Evolutionary conservation across 2,329 filamentous ascomycete species (phyloP).

Genomic region (Exophiala xenobiotica): DNA sequence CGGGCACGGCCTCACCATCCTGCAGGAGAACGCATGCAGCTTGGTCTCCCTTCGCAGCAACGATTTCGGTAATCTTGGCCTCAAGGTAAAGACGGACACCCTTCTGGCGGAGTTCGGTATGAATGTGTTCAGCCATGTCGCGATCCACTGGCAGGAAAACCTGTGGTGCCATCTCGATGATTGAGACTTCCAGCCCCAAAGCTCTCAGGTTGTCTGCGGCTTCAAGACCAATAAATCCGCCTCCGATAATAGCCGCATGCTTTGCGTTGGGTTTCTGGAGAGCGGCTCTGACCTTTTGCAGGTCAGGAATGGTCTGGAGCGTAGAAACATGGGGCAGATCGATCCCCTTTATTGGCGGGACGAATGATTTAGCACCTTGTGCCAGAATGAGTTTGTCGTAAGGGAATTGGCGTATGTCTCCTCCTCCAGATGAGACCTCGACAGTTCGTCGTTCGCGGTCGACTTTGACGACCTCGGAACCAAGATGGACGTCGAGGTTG

Average conservation of each 20-base stretch:
- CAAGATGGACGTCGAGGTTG: not conserved
- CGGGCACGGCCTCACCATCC: not conserved
- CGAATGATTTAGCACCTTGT: not conserved
- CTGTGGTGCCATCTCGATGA: conserved; percentile 40
- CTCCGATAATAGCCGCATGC: not conserved
- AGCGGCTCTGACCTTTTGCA: not conserved
- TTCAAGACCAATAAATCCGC: not conserved
- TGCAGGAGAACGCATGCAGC: not conserved
- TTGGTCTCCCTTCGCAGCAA: too few species aligned
- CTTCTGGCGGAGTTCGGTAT: not conserved
- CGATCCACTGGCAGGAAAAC: conserved; percentile 46
- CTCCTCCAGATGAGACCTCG: not conserved
- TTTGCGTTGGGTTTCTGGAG: not conserved
- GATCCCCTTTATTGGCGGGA: not conserved
- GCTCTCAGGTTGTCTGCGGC: not conserved
- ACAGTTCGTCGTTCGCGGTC: not conserved
- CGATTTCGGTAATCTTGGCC: not conserved
- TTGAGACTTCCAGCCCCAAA: not conserved
- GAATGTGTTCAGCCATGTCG: not conserved
- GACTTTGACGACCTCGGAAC: not conserved
- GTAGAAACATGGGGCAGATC: not conserved
- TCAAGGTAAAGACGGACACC: not conserved
- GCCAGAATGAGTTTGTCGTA: not conserved
- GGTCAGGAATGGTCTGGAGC: not conserved
- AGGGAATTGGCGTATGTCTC: not conserved